Evolutionary conservation across 2,329 filamentous ascomycete genomes (phyloP).

Genomic region (Biscogniauxia sp.): DNA sequence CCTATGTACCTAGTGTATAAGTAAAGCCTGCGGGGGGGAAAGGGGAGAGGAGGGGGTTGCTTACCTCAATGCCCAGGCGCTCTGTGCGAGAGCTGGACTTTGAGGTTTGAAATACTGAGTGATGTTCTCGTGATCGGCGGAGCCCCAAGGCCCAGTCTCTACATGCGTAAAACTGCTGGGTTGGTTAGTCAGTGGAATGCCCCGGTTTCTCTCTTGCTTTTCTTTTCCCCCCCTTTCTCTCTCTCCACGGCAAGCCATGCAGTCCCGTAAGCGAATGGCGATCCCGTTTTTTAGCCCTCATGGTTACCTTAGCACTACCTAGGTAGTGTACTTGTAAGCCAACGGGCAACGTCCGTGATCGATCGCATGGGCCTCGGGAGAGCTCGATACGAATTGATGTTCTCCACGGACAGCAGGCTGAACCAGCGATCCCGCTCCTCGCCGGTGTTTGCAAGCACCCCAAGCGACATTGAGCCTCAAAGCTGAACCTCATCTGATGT

Average conservation of each 20-base stretch:
- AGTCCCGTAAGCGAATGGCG: background rate
- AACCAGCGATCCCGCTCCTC: background rate
- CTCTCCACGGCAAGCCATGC: background rate
- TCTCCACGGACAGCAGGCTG: background rate
- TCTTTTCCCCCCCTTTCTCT: background rate
- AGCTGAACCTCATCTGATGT: slow-evolving; percentile 14
- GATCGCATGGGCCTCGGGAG: background rate
- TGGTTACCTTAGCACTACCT: too few species aligned
- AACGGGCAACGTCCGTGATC: background rate
- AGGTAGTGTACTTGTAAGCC: background rate
- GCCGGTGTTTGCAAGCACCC: slow-evolving; percentile 10
- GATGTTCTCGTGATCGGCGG: slow-evolving; percentile 19
- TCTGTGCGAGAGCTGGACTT: slow-evolving; percentile 4
- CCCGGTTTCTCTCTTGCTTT: background rate
- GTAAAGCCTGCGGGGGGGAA: background rate
- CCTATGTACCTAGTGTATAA: too few species aligned
- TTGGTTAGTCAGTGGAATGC: background rate
- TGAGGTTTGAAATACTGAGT: slow-evolving; percentile 13
- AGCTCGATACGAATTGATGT: background rate
- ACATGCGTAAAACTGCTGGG: background rate
- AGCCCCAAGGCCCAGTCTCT: background rate
- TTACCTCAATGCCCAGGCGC: slow-evolving; percentile 4
- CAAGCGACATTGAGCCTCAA: slow-evolving; percentile 24
- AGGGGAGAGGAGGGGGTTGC: slow-evolving; percentile 4
- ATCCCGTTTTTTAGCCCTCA: background rate